phyloP scores from a whole-genome alignment of 495 filamentous ascomycete species.

The Aspergillus bridgeri region DNA sequence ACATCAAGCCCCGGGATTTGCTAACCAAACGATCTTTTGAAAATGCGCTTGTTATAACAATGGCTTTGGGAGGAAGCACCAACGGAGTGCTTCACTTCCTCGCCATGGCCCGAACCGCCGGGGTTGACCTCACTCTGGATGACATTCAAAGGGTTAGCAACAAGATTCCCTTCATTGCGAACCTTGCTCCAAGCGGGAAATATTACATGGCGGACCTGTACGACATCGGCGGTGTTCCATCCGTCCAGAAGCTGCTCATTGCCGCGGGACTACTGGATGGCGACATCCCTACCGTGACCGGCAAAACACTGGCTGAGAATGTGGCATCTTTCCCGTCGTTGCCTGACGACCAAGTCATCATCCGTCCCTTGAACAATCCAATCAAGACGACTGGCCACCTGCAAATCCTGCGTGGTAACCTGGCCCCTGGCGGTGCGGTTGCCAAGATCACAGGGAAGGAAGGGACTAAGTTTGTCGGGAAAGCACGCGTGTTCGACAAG shows the following conservation, averaged over 20 bases:
- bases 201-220: slow-evolving; percentile 97
- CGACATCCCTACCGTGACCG: slow-evolving; percentile 83
- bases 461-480: slow-evolving; percentile 75
- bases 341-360: slow-evolving; percentile 76
- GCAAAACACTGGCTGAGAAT: slow-evolving; percentile 86
- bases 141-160: slow-evolving; percentile 85
- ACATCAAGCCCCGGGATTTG: slow-evolving; percentile 81
- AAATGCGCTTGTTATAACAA: slow-evolving; percentile 89
- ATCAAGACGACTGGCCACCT: slow-evolving; percentile 89
- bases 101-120: slow-evolving; percentile 90
- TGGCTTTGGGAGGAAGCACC: slow-evolving; percentile 86
- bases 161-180: slow-evolving; percentile 90
- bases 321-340: slow-evolving; percentile 77
- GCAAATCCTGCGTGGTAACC: slow-evolving; percentile 84
- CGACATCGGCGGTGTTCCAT: slow-evolving; percentile 84
- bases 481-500: slow-evolving; percentile 87
- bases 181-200: slow-evolving; percentile 82
- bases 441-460: slow-evolving; percentile 99
- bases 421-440: slow-evolving; percentile 87
- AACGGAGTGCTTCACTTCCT: slow-evolving; percentile 94
- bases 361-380: slow-evolving; percentile 74
- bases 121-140: slow-evolving; percentile 76
- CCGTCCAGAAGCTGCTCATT: slow-evolving; percentile 88
- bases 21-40: slow-evolving; percentile 85
- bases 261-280: slow-evolving; percentile 81